These are phyloP conservation scores for Komagataella kurtzmanii DNA, from an alignment of 805 yeast species.

Conservation along the genomic window DNA sequence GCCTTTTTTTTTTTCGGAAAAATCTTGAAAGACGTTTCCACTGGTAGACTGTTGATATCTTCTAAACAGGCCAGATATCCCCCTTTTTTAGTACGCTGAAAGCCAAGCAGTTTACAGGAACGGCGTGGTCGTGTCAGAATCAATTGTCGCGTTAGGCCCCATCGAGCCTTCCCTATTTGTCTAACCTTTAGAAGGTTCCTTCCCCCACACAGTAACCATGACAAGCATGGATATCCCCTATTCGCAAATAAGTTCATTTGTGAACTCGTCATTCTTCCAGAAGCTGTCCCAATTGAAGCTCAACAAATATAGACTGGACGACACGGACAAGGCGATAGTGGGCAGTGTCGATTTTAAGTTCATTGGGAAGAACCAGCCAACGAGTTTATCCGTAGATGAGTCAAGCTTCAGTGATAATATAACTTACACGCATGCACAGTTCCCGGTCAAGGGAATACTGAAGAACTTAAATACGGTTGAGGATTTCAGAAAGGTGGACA, in stretches of 20 bases:
- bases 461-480: slow-evolving; percentile 73
- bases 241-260: slow-evolving; percentile 51
- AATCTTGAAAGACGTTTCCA: no score
- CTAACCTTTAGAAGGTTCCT: background rate
- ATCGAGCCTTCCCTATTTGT: background rate
- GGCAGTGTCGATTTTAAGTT: slow-evolving; percentile 24
- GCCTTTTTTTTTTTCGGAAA: no score
- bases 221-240: slow-evolving; percentile 9
- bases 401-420: slow-evolving; percentile 15
- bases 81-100: background rate
- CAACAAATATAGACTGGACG: slow-evolving; percentile 55
- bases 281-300: slow-evolving; percentile 61
- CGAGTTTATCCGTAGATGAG: slow-evolving; percentile 16
- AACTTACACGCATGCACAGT: background rate
- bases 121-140: background rate
- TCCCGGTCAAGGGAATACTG: slow-evolving; percentile 20
- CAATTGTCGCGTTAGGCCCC: background rate
- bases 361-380: slow-evolving; percentile 14
- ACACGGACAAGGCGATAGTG: slow-evolving; percentile 24
- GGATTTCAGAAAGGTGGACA: slow-evolving; percentile 63
- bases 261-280: slow-evolving; percentile 81
- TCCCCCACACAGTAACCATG: background rate
- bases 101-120: background rate
- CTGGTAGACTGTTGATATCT: no score
- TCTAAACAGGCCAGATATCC: background rate